Evolutionary conservation across 2,329 filamentous ascomycete genomes (phyloP).

Genomic region (Diaporthe longicolla): DNA sequence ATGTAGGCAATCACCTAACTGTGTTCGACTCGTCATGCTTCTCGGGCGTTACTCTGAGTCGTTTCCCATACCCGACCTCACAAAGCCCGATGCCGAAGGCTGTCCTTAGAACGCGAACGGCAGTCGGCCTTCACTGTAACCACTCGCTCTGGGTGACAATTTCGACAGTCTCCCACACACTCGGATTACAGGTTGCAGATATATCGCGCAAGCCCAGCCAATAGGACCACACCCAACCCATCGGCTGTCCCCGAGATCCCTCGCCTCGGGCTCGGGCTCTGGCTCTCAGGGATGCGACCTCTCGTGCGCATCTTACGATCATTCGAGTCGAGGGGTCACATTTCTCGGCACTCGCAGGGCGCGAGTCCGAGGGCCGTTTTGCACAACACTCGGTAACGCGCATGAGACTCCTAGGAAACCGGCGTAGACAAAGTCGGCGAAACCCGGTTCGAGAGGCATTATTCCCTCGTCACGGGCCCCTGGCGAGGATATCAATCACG

Average conservation of each 20-base stretch:
- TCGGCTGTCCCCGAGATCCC: background rate
- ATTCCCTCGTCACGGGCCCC: background rate
- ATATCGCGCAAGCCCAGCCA: background rate
- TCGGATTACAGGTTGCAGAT: no score
- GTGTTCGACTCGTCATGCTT: background rate
- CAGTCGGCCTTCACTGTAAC: background rate
- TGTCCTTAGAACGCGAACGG: background rate
- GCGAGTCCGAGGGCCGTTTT: conserved; percentile 2
- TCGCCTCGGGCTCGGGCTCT: conserved; percentile 12
- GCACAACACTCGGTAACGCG: no score
- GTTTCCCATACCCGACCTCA: background rate
- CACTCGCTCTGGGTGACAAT: background rate
- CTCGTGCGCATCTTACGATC: background rate
- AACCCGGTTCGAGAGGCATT: background rate
- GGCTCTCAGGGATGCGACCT: background rate
- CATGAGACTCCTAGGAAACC: no score
- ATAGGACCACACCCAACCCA: background rate
- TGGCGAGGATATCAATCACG: background rate
- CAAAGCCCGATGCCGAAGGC: background rate
- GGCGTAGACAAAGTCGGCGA: background rate
- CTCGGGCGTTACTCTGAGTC: background rate
- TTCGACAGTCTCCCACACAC: no score
- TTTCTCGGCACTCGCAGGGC: background rate
- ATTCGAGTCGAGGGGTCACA: background rate
- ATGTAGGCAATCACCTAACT: background rate